Conservation (phyloP, 129 eudicot species). For the Pulicaria dysenterica region DNA sequence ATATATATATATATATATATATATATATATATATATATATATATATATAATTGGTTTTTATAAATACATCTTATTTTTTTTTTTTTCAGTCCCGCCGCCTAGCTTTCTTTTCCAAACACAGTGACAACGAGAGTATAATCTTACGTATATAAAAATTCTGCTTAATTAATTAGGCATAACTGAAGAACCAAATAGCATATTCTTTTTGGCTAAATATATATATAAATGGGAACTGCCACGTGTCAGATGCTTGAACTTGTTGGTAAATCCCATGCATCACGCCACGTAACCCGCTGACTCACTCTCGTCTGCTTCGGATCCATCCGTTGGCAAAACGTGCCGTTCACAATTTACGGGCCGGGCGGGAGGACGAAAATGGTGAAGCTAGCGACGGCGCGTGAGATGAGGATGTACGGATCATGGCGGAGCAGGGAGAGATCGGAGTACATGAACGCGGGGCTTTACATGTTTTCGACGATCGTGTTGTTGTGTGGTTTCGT, state of each 20-base stretch:
- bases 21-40: no score
- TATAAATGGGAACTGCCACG: constrained; percentile 17
- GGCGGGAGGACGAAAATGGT: constrained; percentile 58
- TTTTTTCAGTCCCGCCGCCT: no score
- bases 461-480: constrained; percentile 64
- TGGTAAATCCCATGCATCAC: constrained; percentile 42
- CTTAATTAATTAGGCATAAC: background rate
- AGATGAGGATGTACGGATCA: constrained; percentile 73
- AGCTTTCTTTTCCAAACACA: no score
- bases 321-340: background rate
- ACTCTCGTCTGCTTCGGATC: background rate
- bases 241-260: constrained; percentile 2
- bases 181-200: background rate
- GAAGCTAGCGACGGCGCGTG: constrained; percentile 88
- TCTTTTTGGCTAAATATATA: background rate
- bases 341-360: background rate
- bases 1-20: no score
- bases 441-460: constrained; percentile 81
- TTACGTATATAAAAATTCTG: background rate
- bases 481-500: constrained; percentile 59
- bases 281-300: constrained; percentile 46
- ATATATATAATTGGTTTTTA: no score
- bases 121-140: no score
- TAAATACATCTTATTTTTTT: no score
- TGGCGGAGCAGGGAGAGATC: constrained; percentile 50